Evolutionary conservation across 345 rosid genomes (phyloP).

Genomic region (Salix koriyanagi): DNA sequence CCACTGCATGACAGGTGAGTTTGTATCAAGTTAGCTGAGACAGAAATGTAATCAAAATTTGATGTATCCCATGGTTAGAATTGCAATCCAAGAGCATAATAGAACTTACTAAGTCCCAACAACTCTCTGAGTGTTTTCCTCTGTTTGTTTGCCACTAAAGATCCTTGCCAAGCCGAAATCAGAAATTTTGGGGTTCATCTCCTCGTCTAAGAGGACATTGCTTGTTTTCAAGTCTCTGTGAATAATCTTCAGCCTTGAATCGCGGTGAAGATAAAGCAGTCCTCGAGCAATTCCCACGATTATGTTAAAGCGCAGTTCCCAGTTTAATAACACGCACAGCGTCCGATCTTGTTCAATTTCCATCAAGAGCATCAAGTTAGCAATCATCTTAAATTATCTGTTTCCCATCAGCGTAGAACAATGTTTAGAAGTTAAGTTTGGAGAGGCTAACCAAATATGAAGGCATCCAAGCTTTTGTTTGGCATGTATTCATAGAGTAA

Average conservation of each 20-base stretch:
- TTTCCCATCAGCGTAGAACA: neutral
- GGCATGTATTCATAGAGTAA: slow-evolving; percentile 57
- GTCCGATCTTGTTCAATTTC: slow-evolving; percentile 2
- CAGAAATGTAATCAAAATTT: neutral
- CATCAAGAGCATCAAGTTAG: neutral
- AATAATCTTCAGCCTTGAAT: slow-evolving; percentile 23
- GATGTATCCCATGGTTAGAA: neutral
- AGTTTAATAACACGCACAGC: slow-evolving; percentile 1
- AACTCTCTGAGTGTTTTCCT: slow-evolving; percentile 17
- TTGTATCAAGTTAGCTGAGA: neutral
- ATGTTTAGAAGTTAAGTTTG: neutral
- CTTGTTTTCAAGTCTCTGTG: slow-evolving; percentile 29
- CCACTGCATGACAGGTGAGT: slow-evolving; percentile 18
- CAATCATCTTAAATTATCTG: neutral
- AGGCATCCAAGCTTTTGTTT: slow-evolving; percentile 56
- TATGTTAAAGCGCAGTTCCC: slow-evolving; percentile 21
- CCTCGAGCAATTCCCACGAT: slow-evolving; percentile 22
- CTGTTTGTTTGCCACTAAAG: slow-evolving; percentile 19
- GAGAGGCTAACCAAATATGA: slow-evolving; percentile 49
- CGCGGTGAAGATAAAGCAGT: slow-evolving; percentile 27
- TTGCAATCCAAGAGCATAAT: neutral
- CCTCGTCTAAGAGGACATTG: slow-evolving; percentile 15
- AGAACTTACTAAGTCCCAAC: slow-evolving; percentile 22
- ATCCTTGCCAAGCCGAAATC: slow-evolving; percentile 30
- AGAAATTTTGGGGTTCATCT: slow-evolving; percentile 24